Base-by-base conservation (phyloP, 805 yeast species). In the Ogataea pini region DNA sequence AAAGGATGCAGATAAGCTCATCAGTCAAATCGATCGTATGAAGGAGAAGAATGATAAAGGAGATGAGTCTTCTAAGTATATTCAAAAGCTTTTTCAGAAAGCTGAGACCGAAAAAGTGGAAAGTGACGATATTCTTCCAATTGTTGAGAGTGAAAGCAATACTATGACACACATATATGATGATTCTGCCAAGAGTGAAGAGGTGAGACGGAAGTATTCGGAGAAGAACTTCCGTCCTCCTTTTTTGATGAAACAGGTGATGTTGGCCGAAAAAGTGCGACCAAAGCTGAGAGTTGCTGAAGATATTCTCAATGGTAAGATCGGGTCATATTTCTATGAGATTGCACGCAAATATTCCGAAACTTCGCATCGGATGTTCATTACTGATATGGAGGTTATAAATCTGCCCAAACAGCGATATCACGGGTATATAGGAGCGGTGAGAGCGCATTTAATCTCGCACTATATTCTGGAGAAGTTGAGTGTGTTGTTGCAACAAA, bases 341-440 rank as follows among this genome's bases (percentile, higher is more conserved):
- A 52, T 72, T 22, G 89, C 90, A 0, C 70, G 72, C 18, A 55
- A 61, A 12, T 70, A 73, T 36, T 64, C 63, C 12, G 55, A 64
- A 13, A 48, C 59, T 0, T 78, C 85, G 2, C 53, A 59, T 2
- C 67, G 73, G 25, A 67, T 73, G 3, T 64, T 74, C 1, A 65
- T 85, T 52, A 72, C 85, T 0, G 68, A 65, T 22, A 60, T 65
- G 19, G 85, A 79, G 45, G 67, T 80, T 20, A 68, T 75, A 53
- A 69, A 67, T 13, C 57, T 81, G 8, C 72, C 78, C 16, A 73
- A 82, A 65, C 54, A 63, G 13, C 58, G 62, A 28, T 82, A 76
- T 57, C 81, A 80, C 22, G 91, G 92, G 0, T 85, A 74, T 58
- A 75, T 76, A 51, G 92, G 91, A 0, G 62, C 77, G 28, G 72